Conservation (phyloP, 768 basidiomycete genomes). For the Russula griseocarnosa region DNA sequence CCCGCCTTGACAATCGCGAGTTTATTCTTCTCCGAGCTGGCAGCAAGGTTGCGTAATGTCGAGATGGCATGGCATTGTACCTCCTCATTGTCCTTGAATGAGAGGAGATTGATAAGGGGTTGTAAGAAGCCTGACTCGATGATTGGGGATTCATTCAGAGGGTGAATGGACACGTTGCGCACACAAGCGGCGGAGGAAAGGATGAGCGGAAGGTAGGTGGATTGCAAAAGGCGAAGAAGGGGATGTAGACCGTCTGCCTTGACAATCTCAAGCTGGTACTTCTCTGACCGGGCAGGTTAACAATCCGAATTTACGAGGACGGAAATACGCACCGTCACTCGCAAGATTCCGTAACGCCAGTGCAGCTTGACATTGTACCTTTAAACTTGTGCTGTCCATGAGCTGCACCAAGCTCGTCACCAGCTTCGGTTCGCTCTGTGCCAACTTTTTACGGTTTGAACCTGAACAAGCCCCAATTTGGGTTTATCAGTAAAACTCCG, state of each 20-base stretch:
- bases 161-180: conserved; percentile 98
- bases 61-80: conserved; percentile 99
- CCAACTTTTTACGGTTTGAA: conserved; percentile 88
- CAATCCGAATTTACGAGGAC: neutral
- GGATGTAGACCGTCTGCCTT: conserved; percentile 90
- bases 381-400: conserved; percentile 96
- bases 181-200: conserved; percentile 98
- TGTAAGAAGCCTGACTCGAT: conserved; percentile 97
- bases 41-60: conserved; percentile 92
- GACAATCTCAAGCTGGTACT: conserved; percentile 98
- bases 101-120: conserved; percentile 90
- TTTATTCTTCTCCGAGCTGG: conserved; percentile 97
- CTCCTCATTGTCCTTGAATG: conserved; percentile 99
- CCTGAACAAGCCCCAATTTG: conserved; percentile 40
- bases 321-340: conserved; percentile 70
- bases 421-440: conserved; percentile 89
- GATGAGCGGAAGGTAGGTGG: conserved; percentile 95
- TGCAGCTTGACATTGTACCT: conserved; percentile 98
- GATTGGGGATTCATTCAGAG: conserved; percentile 97
- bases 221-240: conserved; percentile 89
- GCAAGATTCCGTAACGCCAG: conserved; percentile 94
- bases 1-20: conserved; percentile 96
- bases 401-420: conserved; percentile 89
- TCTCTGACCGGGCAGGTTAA: conserved; percentile 53
- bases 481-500: conserved; percentile 10